phyloP scores from a whole-genome alignment of 176 grass and related monocot genomes.

The Triticum turgidum region DNA sequence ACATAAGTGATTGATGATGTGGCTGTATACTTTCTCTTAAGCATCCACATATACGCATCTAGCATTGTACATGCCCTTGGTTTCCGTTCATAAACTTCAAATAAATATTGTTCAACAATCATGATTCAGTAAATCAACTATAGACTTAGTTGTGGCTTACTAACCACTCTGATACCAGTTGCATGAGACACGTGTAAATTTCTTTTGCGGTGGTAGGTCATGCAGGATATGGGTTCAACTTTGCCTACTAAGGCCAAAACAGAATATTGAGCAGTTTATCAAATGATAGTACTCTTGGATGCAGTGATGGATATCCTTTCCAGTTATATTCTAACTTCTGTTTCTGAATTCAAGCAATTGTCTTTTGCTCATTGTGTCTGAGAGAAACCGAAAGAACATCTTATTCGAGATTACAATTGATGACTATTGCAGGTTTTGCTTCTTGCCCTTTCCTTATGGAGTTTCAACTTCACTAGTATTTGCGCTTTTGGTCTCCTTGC shows the following conservation, averaged over 20 bases:
- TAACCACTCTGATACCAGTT: background rate
- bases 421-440: conserved; percentile 75
- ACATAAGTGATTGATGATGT: background rate
- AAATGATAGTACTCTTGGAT: conserved; percentile 5
- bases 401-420: background rate
- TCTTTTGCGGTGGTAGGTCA: background rate
- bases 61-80: conserved; percentile 1
- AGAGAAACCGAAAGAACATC: background rate
- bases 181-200: background rate
- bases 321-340: background rate
- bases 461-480: conserved; percentile 87
- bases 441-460: conserved; percentile 91
- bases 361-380: background rate
- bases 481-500: conserved; percentile 96
- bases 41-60: background rate
- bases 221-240: background rate
- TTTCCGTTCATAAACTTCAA: background rate
- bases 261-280: background rate
- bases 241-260: background rate
- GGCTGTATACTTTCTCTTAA: background rate
- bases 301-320: background rate
- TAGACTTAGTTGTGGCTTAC: background rate
- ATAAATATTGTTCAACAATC: conserved; percentile 13
- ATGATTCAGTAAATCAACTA: background rate
- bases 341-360: conserved; percentile 3